Evolutionary conservation across 2,329 filamentous ascomycete genomes (phyloP), one percentile per base, ranked within the genome.

Genomic region (Myotisia sp.): DNA sequence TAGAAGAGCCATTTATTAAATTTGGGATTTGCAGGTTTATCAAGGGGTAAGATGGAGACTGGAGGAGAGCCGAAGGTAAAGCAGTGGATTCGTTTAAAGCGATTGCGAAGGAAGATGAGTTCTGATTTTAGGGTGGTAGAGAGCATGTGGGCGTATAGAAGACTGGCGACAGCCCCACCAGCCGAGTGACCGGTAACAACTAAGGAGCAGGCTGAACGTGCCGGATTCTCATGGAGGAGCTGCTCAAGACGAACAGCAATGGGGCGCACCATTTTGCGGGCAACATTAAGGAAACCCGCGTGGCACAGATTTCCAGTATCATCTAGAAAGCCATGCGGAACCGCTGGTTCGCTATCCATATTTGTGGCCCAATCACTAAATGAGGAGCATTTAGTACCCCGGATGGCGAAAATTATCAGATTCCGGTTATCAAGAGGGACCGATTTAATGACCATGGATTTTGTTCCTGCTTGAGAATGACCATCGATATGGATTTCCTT

Each of bases 311-410:
- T 92, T 10, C 71, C 74, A 0, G 66, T 54, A 45, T 92, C 83
- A 48, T 92, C 83, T 17, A 92, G 64, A 50, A 92, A 90, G 1
- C 70, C 71, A 0, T 50, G 52, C 0, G 84, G 81, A 1, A 73
- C 65, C 0, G 69, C 64, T 0, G 82, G 82, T 0, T 69, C 72
- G 1, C 71, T 71, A 32, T 80, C 73, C 35, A 90, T 67, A 52
- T 92, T 92, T 29, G 90, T 79, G 2, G 79, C 71, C 84, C 84
- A 92, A 57, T 92, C 84, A 62, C 80, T 74, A 45, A 90, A 80
- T 5, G 73, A 79, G 18, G 82, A 74, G 1, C 76, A 79, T 16
- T 82, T 74, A 1, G 76, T 84, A 13, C 84, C 84, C 13, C 84
- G 73, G 41, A 92, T 81, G 9, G 84, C 82, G 47, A 92, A 81